Percentiles rank a stretch among this genome's conserved stretches.
phyloP scores from a whole-genome alignment of 148 eudicot genomes.

The Bassia scoparia region DNA sequence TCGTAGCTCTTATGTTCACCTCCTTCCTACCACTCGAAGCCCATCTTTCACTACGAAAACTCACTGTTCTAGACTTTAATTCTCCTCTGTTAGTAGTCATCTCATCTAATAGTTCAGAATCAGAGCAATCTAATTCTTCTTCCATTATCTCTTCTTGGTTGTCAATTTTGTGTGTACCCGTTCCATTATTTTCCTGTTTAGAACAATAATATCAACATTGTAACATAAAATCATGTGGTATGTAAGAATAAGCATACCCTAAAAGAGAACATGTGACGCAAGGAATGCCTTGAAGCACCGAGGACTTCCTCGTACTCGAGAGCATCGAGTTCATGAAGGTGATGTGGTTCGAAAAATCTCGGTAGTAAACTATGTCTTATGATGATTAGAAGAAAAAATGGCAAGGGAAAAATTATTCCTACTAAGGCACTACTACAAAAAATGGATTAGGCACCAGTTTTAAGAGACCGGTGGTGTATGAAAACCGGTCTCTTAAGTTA shows the following conservation, averaged over 20 bases:
- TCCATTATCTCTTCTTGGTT: conserved; percentile 27
- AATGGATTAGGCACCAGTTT: too few relatives aligned
- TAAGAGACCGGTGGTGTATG: too few relatives aligned
- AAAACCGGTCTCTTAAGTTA: too few relatives aligned
- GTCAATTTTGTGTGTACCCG: neutral
- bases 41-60: conserved; percentile 26
- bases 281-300: conserved; percentile 17
- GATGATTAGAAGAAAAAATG: conserved; percentile 51
- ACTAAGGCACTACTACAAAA: too few relatives aligned
- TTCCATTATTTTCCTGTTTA: conserved; percentile 16
- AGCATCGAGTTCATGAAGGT: conserved; percentile 66
- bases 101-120: conserved; percentile 45
- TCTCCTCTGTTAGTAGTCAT: conserved; percentile 53
- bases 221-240: too few relatives aligned
- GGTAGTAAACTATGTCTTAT: conserved; percentile 52
- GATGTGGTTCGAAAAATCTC: conserved; percentile 33
- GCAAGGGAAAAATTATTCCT: conserved; percentile 65
- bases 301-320: conserved; percentile 54
- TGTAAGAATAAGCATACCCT: conserved; percentile 3
- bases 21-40: conserved; percentile 11
- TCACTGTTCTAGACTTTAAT: conserved; percentile 37
- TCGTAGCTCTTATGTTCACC: too few relatives aligned
- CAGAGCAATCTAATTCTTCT: conserved; percentile 21
- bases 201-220: too few relatives aligned
- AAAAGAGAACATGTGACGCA: conserved; percentile 15